Conservation (phyloP, 345 rosid genomes). For the Kandelia obovata region DNA sequence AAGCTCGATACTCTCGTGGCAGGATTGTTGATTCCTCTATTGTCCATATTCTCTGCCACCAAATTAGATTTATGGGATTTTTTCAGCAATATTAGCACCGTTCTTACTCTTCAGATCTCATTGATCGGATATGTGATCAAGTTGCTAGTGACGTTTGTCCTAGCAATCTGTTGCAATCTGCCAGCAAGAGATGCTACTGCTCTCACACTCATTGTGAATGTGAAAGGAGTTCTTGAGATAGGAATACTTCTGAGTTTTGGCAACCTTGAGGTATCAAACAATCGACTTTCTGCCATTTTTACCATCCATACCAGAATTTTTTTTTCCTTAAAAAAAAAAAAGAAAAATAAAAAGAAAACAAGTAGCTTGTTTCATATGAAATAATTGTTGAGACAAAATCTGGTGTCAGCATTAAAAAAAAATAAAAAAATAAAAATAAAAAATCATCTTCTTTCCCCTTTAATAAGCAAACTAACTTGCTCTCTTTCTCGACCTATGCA, state of each 20-base stretch:
- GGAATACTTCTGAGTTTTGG: constrained; percentile 19
- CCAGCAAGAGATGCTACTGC: constrained; percentile 14
- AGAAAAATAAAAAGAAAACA: not conserved
- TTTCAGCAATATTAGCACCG: not conserved
- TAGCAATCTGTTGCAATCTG: constrained; percentile 13
- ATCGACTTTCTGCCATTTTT: not conserved
- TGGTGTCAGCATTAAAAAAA: no score
- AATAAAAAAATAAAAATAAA: not conserved
- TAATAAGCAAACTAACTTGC: not conserved
- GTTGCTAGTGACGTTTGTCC: not conserved
- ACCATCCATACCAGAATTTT: not conserved
- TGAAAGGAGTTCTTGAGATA: constrained; percentile 26
- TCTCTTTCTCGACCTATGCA: not conserved
- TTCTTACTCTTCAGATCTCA: not conserved
- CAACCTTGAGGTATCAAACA: constrained; percentile 9
- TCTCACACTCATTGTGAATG: constrained; percentile 21
- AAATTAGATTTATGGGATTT: constrained; percentile 18
- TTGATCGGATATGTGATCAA: constrained; percentile 10
- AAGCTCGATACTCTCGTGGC: constrained; percentile 25
- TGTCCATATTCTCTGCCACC: constrained; percentile 15
- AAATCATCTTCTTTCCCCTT: not conserved
- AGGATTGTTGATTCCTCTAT: constrained; percentile 29
- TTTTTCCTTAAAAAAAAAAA: not conserved
- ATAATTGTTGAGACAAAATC: not conserved
- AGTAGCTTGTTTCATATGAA: not conserved